Percentiles rank a stretch among this genome's conserved stretches.
Evolutionary conservation across 352 stramenopile genomes (phyloP).

Genomic region (Globisporangium abappressorium): DNA sequence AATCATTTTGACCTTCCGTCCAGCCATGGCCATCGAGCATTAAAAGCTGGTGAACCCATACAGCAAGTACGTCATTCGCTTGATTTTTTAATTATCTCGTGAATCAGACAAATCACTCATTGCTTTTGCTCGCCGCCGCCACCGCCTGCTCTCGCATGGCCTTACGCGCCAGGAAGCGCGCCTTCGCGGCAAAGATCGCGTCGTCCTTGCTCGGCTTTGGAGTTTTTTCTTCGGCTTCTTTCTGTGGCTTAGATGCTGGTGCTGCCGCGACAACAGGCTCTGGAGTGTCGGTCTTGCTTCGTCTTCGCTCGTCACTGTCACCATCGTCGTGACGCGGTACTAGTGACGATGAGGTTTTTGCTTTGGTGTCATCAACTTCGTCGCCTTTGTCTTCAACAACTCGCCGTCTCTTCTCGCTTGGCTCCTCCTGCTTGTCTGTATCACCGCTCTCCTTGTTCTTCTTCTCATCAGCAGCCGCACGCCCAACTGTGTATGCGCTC

Average conservation of each 20-base stretch:
- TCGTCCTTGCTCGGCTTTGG: conserved; percentile 62
- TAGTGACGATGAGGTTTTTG: neutral
- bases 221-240: conserved; percentile 7
- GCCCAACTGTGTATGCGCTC: conserved; percentile 80
- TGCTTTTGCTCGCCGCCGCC: neutral
- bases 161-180: conserved; percentile 86
- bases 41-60: neutral
- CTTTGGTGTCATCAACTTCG: neutral
- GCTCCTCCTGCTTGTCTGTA: conserved; percentile 6
- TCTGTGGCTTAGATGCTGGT: neutral
- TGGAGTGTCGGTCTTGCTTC: neutral
- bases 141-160: conserved; percentile 31
- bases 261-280: conserved; percentile 3
- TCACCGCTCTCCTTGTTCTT: conserved; percentile 9
- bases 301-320: conserved; percentile 1
- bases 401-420: conserved; percentile 19
- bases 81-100: too few relatives aligned
- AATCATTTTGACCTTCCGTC: too few relatives aligned
- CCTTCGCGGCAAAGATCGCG: conserved; percentile 67
- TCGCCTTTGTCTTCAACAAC: conserved; percentile 2
- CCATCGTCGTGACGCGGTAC: neutral
- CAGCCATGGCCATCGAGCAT: too few relatives aligned
- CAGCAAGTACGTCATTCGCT: neutral
- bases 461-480: neutral
- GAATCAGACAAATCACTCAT: neutral